Percentiles rank a stretch among this genome's conserved stretches.
Conservation (phyloP, 768 basidiomycete genomes). For the Amanita rubescens region DNA sequence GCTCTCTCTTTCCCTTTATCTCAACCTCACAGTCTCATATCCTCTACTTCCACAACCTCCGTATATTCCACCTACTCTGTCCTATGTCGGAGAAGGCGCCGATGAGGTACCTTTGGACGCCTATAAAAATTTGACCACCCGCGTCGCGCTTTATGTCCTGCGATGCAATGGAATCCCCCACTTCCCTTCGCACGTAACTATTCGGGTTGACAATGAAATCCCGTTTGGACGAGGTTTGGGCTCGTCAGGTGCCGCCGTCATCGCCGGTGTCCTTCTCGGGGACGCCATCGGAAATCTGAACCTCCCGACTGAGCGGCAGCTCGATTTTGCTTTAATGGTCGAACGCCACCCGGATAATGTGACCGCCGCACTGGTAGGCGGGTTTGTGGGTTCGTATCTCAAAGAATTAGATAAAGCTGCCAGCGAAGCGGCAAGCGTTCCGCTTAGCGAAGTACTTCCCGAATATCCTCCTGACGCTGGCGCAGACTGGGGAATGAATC, state of each 20-base stretch:
- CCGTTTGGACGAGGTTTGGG: constrained; percentile 97
- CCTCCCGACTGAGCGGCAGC: constrained; percentile 62
- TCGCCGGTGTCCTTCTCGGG: constrained; percentile 90
- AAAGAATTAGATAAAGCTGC: constrained; percentile 81
- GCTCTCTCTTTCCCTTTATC: constrained; percentile 84
- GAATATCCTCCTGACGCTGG: constrained; percentile 93
- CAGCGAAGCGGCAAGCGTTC: constrained; percentile 79
- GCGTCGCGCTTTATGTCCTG: constrained; percentile 96
- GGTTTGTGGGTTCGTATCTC: constrained; percentile 95
- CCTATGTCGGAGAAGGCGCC: constrained; percentile 85
- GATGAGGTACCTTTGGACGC: constrained; percentile 87
- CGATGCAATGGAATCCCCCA: constrained; percentile 71
- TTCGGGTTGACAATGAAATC: constrained; percentile 87
- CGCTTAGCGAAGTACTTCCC: constrained; percentile 91
- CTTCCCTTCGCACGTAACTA: constrained; percentile 70
- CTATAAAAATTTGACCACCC: constrained; percentile 95
- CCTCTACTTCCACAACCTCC: constrained; percentile 21
- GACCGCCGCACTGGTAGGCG: constrained; percentile 93
- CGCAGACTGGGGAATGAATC: constrained; percentile 83
- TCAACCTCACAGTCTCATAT: constrained; percentile 60
- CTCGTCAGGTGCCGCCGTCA: constrained; percentile 97
- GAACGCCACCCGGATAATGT: constrained; percentile 99
- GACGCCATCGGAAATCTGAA: constrained; percentile 71
- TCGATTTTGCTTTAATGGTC: constrained; percentile 98
- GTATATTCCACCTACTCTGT: constrained; percentile 50